phyloP scores from a whole-genome alignment of 345 rosid species.

The Geranium brycei region DNA sequence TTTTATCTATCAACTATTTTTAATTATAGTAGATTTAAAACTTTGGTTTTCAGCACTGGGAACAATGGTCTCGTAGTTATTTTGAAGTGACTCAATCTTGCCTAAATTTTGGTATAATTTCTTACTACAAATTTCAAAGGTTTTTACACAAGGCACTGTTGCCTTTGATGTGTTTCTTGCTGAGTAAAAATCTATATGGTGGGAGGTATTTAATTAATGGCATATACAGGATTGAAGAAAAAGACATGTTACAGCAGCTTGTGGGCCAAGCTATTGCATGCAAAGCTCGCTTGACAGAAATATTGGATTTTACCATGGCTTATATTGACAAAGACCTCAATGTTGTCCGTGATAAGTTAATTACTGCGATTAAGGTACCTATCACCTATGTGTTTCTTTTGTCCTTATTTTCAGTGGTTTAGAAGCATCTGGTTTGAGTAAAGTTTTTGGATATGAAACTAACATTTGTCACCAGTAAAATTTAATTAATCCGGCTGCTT shows the following conservation, averaged over 20 bases:
- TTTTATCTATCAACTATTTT: too few species aligned
- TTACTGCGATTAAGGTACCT: conserved; percentile 47
- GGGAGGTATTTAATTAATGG: background rate
- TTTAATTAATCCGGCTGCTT: background rate
- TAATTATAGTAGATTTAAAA: background rate
- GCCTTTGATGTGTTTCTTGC: background rate
- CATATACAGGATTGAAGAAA: conserved; percentile 44
- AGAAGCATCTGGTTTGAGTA: too few species aligned
- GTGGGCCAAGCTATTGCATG: conserved; percentile 35
- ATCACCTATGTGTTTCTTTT: background rate
- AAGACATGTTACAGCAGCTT: conserved; percentile 24
- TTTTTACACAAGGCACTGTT: background rate
- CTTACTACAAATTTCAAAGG: background rate
- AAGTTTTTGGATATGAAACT: too few species aligned
- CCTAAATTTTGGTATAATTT: background rate
- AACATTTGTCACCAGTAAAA: too few species aligned
- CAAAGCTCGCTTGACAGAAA: conserved; percentile 29
- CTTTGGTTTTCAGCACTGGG: background rate
- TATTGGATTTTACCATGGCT: conserved; percentile 26
- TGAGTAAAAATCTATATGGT: background rate
- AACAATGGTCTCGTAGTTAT: background rate
- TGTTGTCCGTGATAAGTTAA: conserved; percentile 24
- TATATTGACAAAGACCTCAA: conserved; percentile 26
- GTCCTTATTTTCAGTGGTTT: too few species aligned
- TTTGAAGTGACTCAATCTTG: background rate